Evolutionary conservation across 306 rosid genomes (phyloP).

Genomic region (Carpinus fangiana): DNA sequence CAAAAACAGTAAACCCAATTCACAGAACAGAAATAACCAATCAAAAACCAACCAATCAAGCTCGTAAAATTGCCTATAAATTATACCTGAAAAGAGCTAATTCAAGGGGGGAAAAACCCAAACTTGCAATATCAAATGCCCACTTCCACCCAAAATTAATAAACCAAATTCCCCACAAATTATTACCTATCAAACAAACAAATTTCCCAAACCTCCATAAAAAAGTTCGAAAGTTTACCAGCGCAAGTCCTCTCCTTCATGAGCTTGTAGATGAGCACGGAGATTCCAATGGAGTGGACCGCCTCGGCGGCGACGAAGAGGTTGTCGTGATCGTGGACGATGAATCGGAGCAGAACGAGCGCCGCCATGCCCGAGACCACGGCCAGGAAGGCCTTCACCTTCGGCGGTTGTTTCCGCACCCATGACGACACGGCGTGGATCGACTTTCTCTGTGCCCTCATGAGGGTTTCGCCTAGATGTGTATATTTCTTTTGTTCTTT

Average conservation of each 20-base stretch:
- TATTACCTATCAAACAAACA: background rate
- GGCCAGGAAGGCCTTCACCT: constrained; percentile 83
- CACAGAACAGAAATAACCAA: background rate
- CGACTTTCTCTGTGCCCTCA: constrained; percentile 59
- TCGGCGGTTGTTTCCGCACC: constrained; percentile 85
- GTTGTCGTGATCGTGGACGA: constrained; percentile 90
- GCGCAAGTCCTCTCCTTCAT: constrained; percentile 90
- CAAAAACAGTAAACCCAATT: constrained; percentile 7
- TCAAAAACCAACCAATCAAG: background rate
- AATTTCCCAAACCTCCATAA: background rate
- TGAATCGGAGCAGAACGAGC: constrained; percentile 68
- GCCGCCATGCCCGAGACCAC: constrained; percentile 85
- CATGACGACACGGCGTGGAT: constrained; percentile 65
- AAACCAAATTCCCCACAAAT: background rate
- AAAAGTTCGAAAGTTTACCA: constrained; percentile 36
- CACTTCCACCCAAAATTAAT: background rate
- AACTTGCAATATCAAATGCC: background rate
- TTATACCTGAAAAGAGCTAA: background rate
- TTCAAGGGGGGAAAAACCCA: too few relatives aligned
- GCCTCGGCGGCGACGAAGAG: constrained; percentile 94
- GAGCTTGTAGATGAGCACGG: constrained; percentile 85
- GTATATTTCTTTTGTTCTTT: background rate
- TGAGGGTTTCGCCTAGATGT: background rate
- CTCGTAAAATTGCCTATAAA: background rate
- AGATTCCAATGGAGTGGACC: constrained; percentile 82